Base-by-base conservation (phyloP, 164 flowering plant genomes). In the Platanus orientalis region DNA sequence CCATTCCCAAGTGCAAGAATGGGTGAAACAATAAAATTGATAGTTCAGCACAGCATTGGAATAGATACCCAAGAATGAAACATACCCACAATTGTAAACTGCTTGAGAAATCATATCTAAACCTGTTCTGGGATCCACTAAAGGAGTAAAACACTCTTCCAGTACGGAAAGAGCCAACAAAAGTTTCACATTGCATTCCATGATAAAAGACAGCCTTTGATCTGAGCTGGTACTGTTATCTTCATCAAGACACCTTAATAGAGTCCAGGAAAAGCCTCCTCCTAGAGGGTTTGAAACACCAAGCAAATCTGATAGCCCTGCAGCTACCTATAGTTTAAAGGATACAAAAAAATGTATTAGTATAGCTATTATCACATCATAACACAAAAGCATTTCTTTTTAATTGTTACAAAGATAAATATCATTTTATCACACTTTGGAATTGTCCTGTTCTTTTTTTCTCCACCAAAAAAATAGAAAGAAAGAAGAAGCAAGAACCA, bases 71-170 rank as follows among this genome's bases (percentile, higher is more conserved):
- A 29, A 58, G 52, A 29, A 48, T 39, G 39, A 58, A 56, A 61
- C 63, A 24, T 62, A 71, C 75, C 75, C 75, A 24, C 67, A 66
- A 52, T 62, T 71, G 63, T 66, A 71, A 62, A 71, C 64, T 53
- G 71, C 71, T 58, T 71, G 75, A 29, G 56, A n/a, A 57, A 66
- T 62, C 68, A 71, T 71, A 57, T 71, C 71, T 26, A 71, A 32
- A 45, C 67, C 60, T 42, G 71, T 50, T 49, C 70, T 71, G 25
- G 63, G 63, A 67, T 71, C 75, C 23, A 66, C 40, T 49, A 67
- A 67, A 67, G 71, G 71, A 67, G 24, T 48, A 19, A 71, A 71
- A 53, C 75, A 71, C 34, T 71, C 75, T n/a, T 66, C 59, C 48
- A 71, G 65, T 20, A 58, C 71, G 65, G 60, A 56, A 42, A 66